Percentiles rank a stretch among this genome's conserved stretches.
Conservation (phyloP, 768 basidiomycete genomes). For the Lactifluus echinatus region DNA sequence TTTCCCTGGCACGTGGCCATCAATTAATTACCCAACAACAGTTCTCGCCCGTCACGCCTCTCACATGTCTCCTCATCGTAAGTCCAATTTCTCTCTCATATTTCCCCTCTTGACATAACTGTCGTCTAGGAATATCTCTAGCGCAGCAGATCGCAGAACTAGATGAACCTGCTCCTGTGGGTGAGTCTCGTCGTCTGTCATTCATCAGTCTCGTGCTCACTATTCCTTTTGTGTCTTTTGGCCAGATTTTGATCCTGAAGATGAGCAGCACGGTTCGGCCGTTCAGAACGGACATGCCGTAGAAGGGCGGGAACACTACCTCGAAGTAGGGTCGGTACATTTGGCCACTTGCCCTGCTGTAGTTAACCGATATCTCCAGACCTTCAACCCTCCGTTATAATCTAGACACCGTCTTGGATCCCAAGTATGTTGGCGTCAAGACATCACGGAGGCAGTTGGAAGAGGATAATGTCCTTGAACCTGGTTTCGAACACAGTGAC, state of each 20-base stretch:
- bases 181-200: conserved; percentile 32
- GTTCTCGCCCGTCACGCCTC: neutral
- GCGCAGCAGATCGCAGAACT: conserved; percentile 79
- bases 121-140: conserved; percentile 42
- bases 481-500: conserved; percentile 26
- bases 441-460: conserved; percentile 52
- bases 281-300: conserved; percentile 24
- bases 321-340: conserved; percentile 67
- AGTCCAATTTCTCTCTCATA: conserved; percentile 11
- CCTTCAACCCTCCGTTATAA: conserved; percentile 60
- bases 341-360: neutral
- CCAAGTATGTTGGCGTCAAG: conserved; percentile 69
- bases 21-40: conserved; percentile 10
- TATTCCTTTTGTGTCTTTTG: neutral
- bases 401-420: conserved; percentile 58
- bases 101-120: neutral
- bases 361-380: conserved; percentile 29
- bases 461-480: conserved; percentile 29
- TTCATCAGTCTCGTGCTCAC: conserved; percentile 7
- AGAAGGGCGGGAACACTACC: conserved; percentile 63
- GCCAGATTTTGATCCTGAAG: conserved; percentile 36
- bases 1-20: conserved; percentile 11
- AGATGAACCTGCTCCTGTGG: conserved; percentile 58
- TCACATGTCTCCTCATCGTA: conserved; percentile 18
- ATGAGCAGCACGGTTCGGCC: conserved; percentile 30